These are phyloP conservation scores for Dioscorea alata DNA, from an alignment of 106 monocot species.

Conservation along the genomic window DNA sequence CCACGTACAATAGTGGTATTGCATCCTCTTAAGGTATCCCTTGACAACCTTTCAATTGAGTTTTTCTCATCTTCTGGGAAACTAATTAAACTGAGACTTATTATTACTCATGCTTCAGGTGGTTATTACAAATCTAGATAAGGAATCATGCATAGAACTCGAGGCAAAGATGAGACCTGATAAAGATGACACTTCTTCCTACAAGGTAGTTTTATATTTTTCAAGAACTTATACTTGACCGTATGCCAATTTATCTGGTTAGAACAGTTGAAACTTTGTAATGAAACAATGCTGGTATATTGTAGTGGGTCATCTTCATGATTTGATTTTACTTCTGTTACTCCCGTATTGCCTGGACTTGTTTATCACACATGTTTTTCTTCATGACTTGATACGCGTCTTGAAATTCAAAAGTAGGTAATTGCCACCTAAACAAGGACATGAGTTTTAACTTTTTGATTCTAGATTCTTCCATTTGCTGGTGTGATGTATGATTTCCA, in stretches of 20 bases:
- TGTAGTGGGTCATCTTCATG: too few species aligned
- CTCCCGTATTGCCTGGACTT: neutral
- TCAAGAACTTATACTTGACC: too few species aligned
- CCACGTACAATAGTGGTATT: slow-evolving; percentile 77
- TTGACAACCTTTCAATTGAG: neutral
- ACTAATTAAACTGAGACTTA: neutral
- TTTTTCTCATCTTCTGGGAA: neutral
- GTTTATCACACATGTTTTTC: neutral
- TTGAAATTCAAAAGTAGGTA: too few species aligned
- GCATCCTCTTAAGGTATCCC: slow-evolving; percentile 85
- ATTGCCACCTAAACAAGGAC: too few species aligned
- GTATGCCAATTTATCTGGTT: too few species aligned
- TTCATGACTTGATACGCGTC: too few species aligned
- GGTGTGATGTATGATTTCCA: too few species aligned
- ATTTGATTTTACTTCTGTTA: neutral
- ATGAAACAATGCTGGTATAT: too few species aligned
- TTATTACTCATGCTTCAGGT: slow-evolving; percentile 32
- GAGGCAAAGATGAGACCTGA: slow-evolving; percentile 98
- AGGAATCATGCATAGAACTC: slow-evolving; percentile 45
- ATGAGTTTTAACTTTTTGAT: too few species aligned
- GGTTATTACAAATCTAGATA: slow-evolving; percentile 85
- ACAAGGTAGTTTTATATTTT: slow-evolving; percentile 47
- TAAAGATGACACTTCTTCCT: slow-evolving; percentile 60
- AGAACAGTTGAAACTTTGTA: neutral
- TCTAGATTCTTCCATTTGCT: too few species aligned